Percentiles rank a stretch among this genome's conserved stretches.
Conservation (phyloP, 306 rosid species). For the Benincasa hispida region DNA sequence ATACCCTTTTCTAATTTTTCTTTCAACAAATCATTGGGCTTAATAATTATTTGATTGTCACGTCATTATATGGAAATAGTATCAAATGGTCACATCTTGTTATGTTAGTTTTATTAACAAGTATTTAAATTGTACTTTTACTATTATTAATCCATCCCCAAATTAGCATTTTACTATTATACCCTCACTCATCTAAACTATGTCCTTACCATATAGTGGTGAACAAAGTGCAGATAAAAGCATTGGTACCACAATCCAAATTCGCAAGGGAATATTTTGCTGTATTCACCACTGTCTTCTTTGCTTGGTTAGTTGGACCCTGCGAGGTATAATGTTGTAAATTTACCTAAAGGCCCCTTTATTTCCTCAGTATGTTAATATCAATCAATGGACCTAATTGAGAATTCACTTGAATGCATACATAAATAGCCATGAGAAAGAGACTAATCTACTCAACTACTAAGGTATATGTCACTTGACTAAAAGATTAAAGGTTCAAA, state of each 20-base stretch:
- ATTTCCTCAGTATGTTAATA: neutral
- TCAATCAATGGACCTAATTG: neutral
- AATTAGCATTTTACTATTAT: neutral
- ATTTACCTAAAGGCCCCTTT: neutral
- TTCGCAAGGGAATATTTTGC: constrained; percentile 67
- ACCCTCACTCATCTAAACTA: neutral
- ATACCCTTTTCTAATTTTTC: neutral
- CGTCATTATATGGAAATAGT: neutral
- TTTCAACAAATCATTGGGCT: neutral
- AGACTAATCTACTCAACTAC: neutral
- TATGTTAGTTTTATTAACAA: neutral
- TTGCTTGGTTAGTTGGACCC: constrained; percentile 83
- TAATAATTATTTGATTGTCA: neutral
- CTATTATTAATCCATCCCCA: neutral
- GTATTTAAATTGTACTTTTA: neutral
- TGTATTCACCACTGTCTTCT: constrained; percentile 55
- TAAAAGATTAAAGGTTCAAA: neutral
- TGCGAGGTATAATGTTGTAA: constrained; percentile 44
- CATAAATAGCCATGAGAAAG: neutral
- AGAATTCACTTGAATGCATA: neutral
- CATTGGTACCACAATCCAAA: constrained; percentile 51
- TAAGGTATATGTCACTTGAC: neutral
- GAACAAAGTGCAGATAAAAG: constrained; percentile 43
- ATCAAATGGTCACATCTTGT: neutral
- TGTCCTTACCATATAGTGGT: neutral